Base-by-base conservation (phyloP, 306 rosid species). In the Hippophae rhamnoides region DNA sequence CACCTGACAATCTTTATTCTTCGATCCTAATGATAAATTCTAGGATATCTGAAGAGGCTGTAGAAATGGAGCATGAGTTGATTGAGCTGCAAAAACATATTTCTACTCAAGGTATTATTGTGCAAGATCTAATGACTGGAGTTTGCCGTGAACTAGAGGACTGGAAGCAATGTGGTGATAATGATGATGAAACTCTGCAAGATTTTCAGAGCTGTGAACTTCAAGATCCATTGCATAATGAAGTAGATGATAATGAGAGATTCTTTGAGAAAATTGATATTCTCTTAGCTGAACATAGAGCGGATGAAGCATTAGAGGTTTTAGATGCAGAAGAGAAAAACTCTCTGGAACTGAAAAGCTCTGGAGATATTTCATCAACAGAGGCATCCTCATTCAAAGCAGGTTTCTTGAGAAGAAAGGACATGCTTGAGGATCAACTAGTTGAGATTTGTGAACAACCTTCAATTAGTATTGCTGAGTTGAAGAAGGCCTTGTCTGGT, bases 41-140 rank as follows among this genome's bases (percentile, higher is more conserved):
- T 69, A 92, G 99, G 85, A 86, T 92, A 74, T 85, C 95, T 75
- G 99, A 88, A 71, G 99, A 92, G 81, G 94, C 97, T 26, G 89
- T 82, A 68, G 95, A 92, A 78, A 89, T 87, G 76, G 81, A 92
- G 60, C 96, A 88, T 77, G 95, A 88, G 66, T 74, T 88, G 74
- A 77, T 82, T 68, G 99, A 92, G 82, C 77, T 92, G 70, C 88
- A 54, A 74, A 88, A 92, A 79, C 95, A 88, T 78, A 83, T 82
- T 59, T 88, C 94, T 46, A 73, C 90, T 47, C 99, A 92, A 69
- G 83, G 96, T 65, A 86, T 88, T 74, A 82, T 88, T 63, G 99
- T 92, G 61, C 84, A 88, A 77, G 99, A 92, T 81, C 79, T 92
- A 83, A 82, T 92, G 90, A 86, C 76, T 14, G 97, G 97, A 77